Conservation (phyloP, 352 stramenopile species). For the Pilasporangium apinafurcum region DNA sequence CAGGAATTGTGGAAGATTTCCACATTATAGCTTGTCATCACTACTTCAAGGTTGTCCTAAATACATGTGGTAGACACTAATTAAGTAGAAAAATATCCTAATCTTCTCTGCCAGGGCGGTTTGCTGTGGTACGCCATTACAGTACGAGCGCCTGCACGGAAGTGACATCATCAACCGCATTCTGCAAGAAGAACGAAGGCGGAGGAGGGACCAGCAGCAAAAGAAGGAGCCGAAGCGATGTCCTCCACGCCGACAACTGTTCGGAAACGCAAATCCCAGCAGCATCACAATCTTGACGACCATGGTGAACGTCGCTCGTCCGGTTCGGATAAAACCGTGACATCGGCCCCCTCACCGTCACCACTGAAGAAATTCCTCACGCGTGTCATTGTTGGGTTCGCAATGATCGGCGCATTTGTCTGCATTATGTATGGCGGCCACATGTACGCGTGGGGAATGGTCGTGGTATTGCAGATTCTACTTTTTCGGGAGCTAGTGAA, state of each 20-base stretch:
- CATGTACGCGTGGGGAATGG: slow-evolving; percentile 79
- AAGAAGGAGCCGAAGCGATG: slow-evolving; percentile 7
- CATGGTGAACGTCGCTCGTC: slow-evolving; percentile 8
- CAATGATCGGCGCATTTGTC: slow-evolving; percentile 69
- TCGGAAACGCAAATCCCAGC: slow-evolving; percentile 40
- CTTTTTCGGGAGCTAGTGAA: slow-evolving; percentile 98
- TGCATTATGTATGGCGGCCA: slow-evolving; percentile 76
- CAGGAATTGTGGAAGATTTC: too few relatives aligned
- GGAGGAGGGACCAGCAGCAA: background rate
- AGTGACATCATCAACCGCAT: background rate
- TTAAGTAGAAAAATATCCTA: too few relatives aligned
- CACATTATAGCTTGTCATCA: too few relatives aligned
- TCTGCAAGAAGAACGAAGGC: background rate
- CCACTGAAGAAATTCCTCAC: slow-evolving; percentile 61
- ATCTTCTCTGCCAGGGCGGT: too few relatives aligned
- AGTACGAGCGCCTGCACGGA: too few relatives aligned
- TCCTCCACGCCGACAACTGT: slow-evolving; percentile 6
- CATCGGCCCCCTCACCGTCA: slow-evolving; percentile 10
- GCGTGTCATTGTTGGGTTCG: slow-evolving; percentile 63
- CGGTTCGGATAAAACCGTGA: slow-evolving; percentile 17
- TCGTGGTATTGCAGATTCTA: slow-evolving; percentile 83
- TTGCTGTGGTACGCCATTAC: too few relatives aligned
- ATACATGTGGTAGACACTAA: too few relatives aligned
- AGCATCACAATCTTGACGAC: background rate
- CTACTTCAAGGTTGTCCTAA: too few relatives aligned